A percentile compares a stretch with the other conserved stretches of the same genome.
Conservation (phyloP, 1,284 basidiomycete genomes). For the Puccinia horiana region DNA sequence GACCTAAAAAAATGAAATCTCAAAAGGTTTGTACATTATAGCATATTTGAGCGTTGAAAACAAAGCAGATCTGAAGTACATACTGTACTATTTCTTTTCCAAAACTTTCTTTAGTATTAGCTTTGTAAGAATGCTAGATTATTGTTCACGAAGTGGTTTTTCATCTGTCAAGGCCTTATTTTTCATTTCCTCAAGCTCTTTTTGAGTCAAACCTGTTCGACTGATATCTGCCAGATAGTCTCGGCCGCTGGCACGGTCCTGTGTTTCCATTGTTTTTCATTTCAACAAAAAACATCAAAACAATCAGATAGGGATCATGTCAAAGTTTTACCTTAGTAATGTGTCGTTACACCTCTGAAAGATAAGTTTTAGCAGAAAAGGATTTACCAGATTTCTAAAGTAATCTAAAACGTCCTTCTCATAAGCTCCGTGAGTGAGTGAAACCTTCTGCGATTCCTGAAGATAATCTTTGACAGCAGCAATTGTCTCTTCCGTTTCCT, state of each 20-base stretch:
- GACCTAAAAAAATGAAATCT: too few relatives aligned
- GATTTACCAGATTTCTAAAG: background rate
- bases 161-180: background rate
- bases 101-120: too few relatives aligned
- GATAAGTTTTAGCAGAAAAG: background rate
- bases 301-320: background rate
- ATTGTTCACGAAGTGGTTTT: background rate
- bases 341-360: background rate
- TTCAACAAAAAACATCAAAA: background rate
- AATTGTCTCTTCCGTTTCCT: background rate
- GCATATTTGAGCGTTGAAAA: background rate
- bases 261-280: background rate
- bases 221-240: background rate
- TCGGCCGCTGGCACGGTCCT: background rate
- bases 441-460: background rate
- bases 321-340: background rate
- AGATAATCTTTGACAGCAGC: background rate
- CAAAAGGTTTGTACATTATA: too few relatives aligned
- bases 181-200: background rate
- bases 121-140: too few relatives aligned
- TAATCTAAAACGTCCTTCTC: background rate
- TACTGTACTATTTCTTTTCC: too few relatives aligned
- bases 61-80: background rate
- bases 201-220: background rate
- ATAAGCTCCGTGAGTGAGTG: background rate